These are phyloP conservation scores for Phytophthora cryptogea DNA, from an alignment of 352 stramenopile genomes.

Conservation along the genomic window DNA sequence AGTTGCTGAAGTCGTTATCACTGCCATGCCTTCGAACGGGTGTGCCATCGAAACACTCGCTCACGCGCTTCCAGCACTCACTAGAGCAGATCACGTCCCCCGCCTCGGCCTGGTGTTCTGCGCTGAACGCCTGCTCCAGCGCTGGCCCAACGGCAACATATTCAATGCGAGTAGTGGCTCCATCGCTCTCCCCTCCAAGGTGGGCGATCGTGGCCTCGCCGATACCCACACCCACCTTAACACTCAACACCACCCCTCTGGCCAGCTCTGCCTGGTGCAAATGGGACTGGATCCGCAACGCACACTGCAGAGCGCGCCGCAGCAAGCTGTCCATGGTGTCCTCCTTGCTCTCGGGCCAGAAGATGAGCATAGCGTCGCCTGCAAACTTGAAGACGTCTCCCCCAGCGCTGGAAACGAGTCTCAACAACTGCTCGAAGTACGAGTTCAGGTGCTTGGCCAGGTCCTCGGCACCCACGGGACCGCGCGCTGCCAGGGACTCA, in stretches of 20 bases:
- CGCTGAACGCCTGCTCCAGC: constrained; percentile 90
- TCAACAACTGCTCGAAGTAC: constrained; percentile 90
- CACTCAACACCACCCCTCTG: constrained; percentile 87
- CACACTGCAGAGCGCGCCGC: constrained; percentile 87
- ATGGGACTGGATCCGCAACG: constrained; percentile 89
- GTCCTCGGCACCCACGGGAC: constrained; percentile 88
- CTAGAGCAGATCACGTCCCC: constrained; percentile 91
- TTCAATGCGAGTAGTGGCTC: constrained; percentile 83
- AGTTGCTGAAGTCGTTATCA: constrained; percentile 12
- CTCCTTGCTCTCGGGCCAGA: constrained; percentile 92
- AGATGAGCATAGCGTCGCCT: constrained; percentile 95
- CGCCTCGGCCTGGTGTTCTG: constrained; percentile 86
- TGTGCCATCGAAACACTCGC: constrained; percentile 64
- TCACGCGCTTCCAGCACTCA: constrained; percentile 78
- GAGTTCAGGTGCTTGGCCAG: constrained; percentile 93
- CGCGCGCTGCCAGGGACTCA: constrained; percentile 87
- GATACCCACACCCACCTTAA: constrained; percentile 95
- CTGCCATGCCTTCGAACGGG: constrained; percentile 26
- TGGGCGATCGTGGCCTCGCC: constrained; percentile 88
- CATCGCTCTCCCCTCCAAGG: constrained; percentile 88
- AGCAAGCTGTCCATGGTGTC: constrained; percentile 86
- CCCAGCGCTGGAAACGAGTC: constrained; percentile 76
- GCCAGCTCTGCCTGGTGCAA: constrained; percentile 87
- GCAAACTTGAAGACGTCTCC: constrained; percentile 96
- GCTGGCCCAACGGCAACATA: constrained; percentile 91